A percentile compares a stretch with the other conserved stretches of the same genome.
These are phyloP conservation scores for Simmondsia chinensis DNA, from an alignment of 148 eudicot genomes.

Conservation along the genomic window DNA sequence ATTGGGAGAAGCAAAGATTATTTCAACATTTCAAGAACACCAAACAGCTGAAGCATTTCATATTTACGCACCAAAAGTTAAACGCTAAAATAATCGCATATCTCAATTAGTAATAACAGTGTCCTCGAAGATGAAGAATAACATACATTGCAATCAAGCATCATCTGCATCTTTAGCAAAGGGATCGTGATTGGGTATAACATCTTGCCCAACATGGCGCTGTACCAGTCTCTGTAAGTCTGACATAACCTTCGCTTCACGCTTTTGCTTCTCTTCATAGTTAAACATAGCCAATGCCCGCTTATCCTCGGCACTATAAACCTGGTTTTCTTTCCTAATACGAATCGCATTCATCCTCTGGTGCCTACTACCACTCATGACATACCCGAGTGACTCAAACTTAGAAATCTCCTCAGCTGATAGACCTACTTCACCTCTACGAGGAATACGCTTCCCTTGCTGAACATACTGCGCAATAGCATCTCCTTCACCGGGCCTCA, in stretches of 20 bases:
- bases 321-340: constrained; percentile 98
- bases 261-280: constrained; percentile 88
- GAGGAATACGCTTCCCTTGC: constrained; percentile 99
- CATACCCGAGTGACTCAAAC: constrained; percentile 88
- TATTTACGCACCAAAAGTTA: no score
- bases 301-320: constrained; percentile 99
- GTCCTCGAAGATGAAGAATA: no score
- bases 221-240: constrained; percentile 83
- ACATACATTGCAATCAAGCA: constrained; percentile 26
- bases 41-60: no score
- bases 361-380: constrained; percentile 99
- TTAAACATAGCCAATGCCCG: constrained; percentile 96
- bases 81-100: no score
- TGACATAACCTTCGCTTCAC: constrained; percentile 94
- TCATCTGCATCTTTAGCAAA: constrained; percentile 65
- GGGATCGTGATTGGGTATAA: constrained; percentile 85
- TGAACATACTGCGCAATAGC: constrained; percentile 98
- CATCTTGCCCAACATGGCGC: constrained; percentile 76
- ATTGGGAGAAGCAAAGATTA: no score
- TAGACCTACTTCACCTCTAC: constrained; percentile 97
- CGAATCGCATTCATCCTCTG: constrained; percentile 99
- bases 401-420: constrained; percentile 91
- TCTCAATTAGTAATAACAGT: no score
- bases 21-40: no score
- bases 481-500: constrained; percentile 99